Evolutionary conservation across 768 basidiomycete species (phyloP).

Genomic region (Rhizopogon vinicolor): DNA sequence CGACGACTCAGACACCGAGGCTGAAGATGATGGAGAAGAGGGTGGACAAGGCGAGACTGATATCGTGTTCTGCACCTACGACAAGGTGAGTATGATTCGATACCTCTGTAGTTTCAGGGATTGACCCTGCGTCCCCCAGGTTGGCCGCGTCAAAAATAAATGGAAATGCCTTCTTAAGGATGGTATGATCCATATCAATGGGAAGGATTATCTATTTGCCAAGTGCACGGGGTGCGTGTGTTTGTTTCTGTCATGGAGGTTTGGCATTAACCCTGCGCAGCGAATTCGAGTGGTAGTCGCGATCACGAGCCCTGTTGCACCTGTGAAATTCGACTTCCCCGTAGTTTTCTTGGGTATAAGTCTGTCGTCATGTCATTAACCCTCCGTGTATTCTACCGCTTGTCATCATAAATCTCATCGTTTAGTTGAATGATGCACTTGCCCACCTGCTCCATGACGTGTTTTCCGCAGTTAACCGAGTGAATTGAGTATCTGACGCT

Average conservation of each 20-base stretch:
- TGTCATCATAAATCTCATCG: neutral
- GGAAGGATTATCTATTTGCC: slow-evolving; percentile 94
- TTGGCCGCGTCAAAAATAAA: slow-evolving; percentile 99
- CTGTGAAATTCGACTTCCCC: neutral
- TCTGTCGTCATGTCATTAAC: neutral
- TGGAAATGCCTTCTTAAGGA: slow-evolving; percentile 99
- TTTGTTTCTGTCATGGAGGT: neutral
- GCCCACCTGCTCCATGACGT: neutral
- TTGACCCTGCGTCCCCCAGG: slow-evolving; percentile 41
- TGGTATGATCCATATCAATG: slow-evolving; percentile 95
- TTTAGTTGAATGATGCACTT: neutral
- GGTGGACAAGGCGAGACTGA: slow-evolving; percentile 74
- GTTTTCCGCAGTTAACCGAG: too few relatives aligned
- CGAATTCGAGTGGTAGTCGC: slow-evolving; percentile 42
- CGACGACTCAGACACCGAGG: slow-evolving; percentile 90
- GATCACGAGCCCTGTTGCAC: neutral
- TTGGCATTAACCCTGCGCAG: slow-evolving; percentile 16
- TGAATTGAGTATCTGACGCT: too few relatives aligned
- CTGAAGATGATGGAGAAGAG: slow-evolving; percentile 79
- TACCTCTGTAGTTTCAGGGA: neutral
- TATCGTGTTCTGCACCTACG: slow-evolving; percentile 97
- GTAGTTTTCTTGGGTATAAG: neutral
- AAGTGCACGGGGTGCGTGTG: slow-evolving; percentile 90
- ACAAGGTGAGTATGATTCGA: slow-evolving; percentile 62
- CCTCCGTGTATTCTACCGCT: slow-evolving; percentile 16